These are phyloP conservation scores for Cenchrus purpureus DNA, from an alignment of 176 grass and related monocot genomes.

Conservation along the genomic window DNA sequence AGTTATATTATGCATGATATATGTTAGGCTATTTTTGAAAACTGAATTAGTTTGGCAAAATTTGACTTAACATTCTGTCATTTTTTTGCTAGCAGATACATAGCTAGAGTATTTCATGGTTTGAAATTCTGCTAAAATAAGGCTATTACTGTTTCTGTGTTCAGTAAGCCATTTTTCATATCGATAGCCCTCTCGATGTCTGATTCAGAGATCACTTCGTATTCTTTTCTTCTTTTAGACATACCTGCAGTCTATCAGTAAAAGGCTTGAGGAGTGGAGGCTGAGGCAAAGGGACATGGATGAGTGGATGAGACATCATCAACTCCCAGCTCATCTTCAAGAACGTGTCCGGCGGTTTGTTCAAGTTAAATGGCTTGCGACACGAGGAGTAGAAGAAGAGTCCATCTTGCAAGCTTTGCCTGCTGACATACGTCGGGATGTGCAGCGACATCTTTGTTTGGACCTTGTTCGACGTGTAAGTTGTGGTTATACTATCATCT, in stretches of 20 bases:
- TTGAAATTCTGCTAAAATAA: constrained; percentile 17
- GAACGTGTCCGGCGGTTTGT: constrained; percentile 87
- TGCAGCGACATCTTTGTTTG: constrained; percentile 93
- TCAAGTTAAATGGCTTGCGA: constrained; percentile 95
- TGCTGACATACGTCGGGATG: constrained; percentile 85
- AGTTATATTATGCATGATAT: not conserved
- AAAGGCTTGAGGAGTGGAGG: constrained; percentile 85
- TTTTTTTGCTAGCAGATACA: not conserved
- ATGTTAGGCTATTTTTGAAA: not conserved
- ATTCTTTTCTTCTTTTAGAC: constrained; percentile 51
- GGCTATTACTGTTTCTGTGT: not conserved
- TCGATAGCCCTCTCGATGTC: not conserved
- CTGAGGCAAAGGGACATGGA: constrained; percentile 80
- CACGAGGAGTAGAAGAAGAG: constrained; percentile 90
- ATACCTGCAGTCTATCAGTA: constrained; percentile 81
- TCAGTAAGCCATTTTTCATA: constrained; percentile 11
- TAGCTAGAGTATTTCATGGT: not conserved
- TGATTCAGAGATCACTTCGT: constrained; percentile 9
- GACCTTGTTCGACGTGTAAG: constrained; percentile 93
- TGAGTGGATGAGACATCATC: constrained; percentile 94
- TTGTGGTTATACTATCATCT: constrained; percentile 25
- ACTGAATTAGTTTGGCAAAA: too few relatives aligned
- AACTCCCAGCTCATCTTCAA: constrained; percentile 67
- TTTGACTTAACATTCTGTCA: not conserved
- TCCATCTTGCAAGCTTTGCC: constrained; percentile 82